Conservation (phyloP, 257 asterid species). For the Gardenia jasminoides region DNA sequence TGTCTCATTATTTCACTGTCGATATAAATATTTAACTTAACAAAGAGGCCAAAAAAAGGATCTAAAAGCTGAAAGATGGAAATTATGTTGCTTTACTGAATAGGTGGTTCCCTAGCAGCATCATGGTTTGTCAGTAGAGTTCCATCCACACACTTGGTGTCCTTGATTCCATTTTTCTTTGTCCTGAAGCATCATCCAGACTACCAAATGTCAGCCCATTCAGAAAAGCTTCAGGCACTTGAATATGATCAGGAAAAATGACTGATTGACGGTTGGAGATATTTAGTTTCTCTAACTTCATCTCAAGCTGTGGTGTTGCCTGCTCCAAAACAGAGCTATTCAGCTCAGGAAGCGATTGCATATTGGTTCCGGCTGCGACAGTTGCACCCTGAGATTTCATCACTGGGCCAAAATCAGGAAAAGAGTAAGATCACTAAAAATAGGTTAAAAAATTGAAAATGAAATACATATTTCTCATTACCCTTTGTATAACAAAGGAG, state of each 20-base stretch:
- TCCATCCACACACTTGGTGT: conserved; percentile 18
- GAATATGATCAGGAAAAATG: conserved; percentile 56
- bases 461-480: background rate
- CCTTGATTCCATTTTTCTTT: conserved; percentile 18
- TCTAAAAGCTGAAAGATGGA: background rate
- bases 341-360: conserved; percentile 23
- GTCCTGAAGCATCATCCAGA: conserved; percentile 34
- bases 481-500: background rate
- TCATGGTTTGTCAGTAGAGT: conserved; percentile 22
- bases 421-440: background rate
- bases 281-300: conserved; percentile 33
- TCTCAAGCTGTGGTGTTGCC: conserved; percentile 33
- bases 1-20: background rate
- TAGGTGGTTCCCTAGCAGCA: conserved; percentile 35
- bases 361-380: conserved; percentile 22
- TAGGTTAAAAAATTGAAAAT: background rate
- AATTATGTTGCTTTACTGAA: conserved; percentile 22
- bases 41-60: background rate
- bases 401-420: conserved; percentile 31
- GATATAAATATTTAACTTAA: background rate
- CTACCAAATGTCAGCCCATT: conserved; percentile 56
- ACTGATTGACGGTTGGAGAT: conserved; percentile 38
- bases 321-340: conserved; percentile 29
- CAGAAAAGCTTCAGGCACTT: conserved; percentile 50
- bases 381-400: conserved; percentile 30